Conservation (phyloP, 768 basidiomycete genomes). For the Psilocybe subaeruginosa region DNA sequence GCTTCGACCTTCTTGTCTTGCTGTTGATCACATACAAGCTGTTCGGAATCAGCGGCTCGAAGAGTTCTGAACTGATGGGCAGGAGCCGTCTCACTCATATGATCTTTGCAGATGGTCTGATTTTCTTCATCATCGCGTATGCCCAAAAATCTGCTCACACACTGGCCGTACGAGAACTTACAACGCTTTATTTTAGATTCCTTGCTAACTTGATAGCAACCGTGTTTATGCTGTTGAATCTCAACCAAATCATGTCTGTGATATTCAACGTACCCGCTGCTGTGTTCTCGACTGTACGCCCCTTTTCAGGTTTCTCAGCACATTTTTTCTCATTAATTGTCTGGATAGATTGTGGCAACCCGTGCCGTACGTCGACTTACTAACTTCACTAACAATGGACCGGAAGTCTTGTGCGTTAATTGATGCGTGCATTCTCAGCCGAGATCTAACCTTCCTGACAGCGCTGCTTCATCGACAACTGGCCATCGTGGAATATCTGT, state of each 20-base stretch:
- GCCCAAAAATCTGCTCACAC: slow-evolving; percentile 21
- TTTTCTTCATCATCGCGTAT: slow-evolving; percentile 78
- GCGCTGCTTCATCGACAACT: slow-evolving; percentile 27
- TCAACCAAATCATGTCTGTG: slow-evolving; percentile 69
- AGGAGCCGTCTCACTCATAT: slow-evolving; percentile 56
- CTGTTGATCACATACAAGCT: slow-evolving; percentile 65
- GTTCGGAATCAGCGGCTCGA: slow-evolving; percentile 24
- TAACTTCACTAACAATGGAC: slow-evolving; percentile 44
- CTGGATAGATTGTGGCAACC: slow-evolving; percentile 55
- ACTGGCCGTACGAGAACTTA: no score
- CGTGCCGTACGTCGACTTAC: slow-evolving; percentile 63
- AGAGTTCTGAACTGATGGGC: slow-evolving; percentile 21
- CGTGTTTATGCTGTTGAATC: slow-evolving; percentile 67
- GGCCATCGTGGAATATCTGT: slow-evolving; percentile 24
- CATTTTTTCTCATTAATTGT: not conserved
- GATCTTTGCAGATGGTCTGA: slow-evolving; percentile 73
- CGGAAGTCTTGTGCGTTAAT: slow-evolving; percentile 48
- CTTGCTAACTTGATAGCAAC: slow-evolving; percentile 46
- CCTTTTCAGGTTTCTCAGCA: not conserved
- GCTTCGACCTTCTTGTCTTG: slow-evolving; percentile 68
- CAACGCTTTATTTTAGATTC: slow-evolving; percentile 34
- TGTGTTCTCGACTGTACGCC: slow-evolving; percentile 50
- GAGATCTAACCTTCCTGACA: slow-evolving; percentile 7
- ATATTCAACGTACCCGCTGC: slow-evolving; percentile 71
- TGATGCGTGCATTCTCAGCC: not conserved